phyloP scores from a whole-genome alignment of 2,329 filamentous ascomycete species.

The Neonectria ditissima region DNA sequence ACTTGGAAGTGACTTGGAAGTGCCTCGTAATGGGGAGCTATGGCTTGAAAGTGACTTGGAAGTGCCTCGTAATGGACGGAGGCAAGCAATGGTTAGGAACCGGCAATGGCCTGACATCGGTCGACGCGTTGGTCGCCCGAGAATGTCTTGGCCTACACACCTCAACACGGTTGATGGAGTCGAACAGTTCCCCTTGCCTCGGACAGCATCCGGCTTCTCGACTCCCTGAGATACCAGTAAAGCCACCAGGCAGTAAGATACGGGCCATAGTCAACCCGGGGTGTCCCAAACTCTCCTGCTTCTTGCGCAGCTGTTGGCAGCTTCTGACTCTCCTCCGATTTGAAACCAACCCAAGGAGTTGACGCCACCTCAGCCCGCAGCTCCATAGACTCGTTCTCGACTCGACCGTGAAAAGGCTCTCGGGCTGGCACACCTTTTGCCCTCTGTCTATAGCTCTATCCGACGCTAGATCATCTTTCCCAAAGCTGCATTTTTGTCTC shows the following conservation, averaged over 20 bases:
- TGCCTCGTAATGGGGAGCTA: neutral
- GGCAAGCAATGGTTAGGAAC: neutral
- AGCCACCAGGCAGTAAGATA: neutral
- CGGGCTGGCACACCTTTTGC: neutral
- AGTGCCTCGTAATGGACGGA: too few species aligned
- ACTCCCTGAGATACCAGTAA: neutral
- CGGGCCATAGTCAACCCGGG: neutral
- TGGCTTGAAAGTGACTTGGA: too few species aligned
- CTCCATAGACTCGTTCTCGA: too few species aligned
- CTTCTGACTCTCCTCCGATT: neutral
- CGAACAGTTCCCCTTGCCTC: neutral
- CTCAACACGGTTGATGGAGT: neutral
- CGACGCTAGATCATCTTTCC: too few species aligned
- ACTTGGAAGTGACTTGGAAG: too few species aligned
- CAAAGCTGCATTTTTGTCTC: neutral
- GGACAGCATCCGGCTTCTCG: neutral
- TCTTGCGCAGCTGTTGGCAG: neutral
- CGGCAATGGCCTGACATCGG: neutral
- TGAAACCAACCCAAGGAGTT: neutral
- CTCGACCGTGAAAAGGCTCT: neutral
- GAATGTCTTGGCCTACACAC: neutral
- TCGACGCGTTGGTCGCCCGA: neutral
- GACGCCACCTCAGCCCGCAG: neutral
- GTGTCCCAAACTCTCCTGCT: neutral
- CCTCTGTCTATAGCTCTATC: neutral